phyloP scores from a whole-genome alignment of 371 early-diverging fungal species.

The Enterocytospora artemiae region DNA sequence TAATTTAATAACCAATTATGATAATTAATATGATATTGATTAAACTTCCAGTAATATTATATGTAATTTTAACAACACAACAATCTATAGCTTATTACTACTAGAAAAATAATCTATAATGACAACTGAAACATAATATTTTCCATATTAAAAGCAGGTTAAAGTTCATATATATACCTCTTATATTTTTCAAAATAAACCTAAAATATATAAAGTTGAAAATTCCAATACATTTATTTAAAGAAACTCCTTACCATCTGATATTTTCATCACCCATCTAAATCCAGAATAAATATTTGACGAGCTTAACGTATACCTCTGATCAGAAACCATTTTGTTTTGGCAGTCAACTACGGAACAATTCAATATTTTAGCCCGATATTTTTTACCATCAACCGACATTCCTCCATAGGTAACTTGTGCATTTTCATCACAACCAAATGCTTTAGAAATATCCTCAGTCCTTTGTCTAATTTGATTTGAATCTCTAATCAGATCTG shows the following conservation, averaged over 20 bases:
- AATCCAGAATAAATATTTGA: constrained; percentile 25
- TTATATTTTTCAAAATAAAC: no score
- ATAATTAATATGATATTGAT: no score
- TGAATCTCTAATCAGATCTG: constrained; percentile 26
- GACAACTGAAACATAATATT: no score
- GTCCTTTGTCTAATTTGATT: constrained; percentile 4
- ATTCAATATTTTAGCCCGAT: not conserved
- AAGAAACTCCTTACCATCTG: constrained; percentile 1
- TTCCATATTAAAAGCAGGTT: no score
- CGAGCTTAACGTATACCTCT: not conserved
- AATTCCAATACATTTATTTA: no score
- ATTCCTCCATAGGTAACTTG: constrained; percentile 12
- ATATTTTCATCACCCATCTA: constrained; percentile 30
- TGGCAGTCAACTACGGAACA: constrained; percentile 4
- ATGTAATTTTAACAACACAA: no score
- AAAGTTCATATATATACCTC: no score
- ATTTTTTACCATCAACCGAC: constrained; percentile 6
- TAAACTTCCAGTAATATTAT: no score
- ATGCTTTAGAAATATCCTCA: constrained; percentile 4
- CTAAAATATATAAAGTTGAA: no score
- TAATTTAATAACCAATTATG: no score
- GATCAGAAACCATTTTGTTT: not conserved
- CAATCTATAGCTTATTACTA: no score
- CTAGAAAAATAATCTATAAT: no score
- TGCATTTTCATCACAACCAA: not conserved